Evolutionary conservation across 1,284 basidiomycete species (phyloP), one percentile per base, ranked within the genome.

Genomic region (Tylopilus sp.): DNA sequence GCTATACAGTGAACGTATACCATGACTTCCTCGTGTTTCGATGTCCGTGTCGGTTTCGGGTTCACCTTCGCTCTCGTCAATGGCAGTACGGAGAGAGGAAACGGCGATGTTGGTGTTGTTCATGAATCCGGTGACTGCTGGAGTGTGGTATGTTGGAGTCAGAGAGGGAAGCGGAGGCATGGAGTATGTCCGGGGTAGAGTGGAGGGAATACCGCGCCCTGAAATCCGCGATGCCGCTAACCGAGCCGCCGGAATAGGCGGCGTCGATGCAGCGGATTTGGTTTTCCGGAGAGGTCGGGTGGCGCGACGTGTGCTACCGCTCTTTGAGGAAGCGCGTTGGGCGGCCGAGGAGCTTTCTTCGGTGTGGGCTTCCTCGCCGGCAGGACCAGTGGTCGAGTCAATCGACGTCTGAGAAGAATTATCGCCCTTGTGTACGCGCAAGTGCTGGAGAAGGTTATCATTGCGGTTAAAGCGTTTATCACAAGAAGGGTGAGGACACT

Each of bases 401-500:
- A 67, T 36, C 15, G 69, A 69, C 0, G 66, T 71, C 50, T 70
- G 66, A 21, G 66, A 71, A 41, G 66, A 71, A 43, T 45, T 67
- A 43, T 66, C 64, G 34, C 67, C 73, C 60, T 78, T 75, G 69
- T 81, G 79, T 31, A 81, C 76, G 42, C 77, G 76, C 71, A 80
- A 71, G 60, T 81, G 79, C 60, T 79, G 77, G 38, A 74, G 72
- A 28, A 84, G 74, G 61, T 85, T 85, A 56, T 85, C 82, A 55
- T 80, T 79, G 42, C 82, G 73, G 53, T 78, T 80, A 58, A 85
- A 84, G 44, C 72, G 70, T 66, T 81, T 81, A 53, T 72, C 74
- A 63, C 83, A 84, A 25, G 71, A 67, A 13, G 77, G 71, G 55
- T 74, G 72, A 12, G 75, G 72, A 60, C 83, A 84, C 55, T 76